Base-by-base conservation (phyloP, 345 rosid species). In the Limnanthes douglasii region DNA sequence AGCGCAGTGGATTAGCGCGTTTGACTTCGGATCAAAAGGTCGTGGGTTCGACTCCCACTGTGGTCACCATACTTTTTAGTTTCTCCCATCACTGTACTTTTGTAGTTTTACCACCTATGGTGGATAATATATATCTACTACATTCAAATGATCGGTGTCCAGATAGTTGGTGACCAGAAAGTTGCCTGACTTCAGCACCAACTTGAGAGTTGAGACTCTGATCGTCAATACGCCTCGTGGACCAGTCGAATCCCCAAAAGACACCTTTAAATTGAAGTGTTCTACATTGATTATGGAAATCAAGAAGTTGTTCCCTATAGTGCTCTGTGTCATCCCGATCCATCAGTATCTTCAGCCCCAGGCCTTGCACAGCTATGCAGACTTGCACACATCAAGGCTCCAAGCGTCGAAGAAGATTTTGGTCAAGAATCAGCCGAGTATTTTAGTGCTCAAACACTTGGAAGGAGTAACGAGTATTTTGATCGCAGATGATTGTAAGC, bases 1-100 rank as follows among this genome's bases (percentile, higher is more conserved):
- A 76, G 96, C 85, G 85, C 80, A 79, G 85, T 73, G 80, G 82
- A 79, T 79, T 76, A 73, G 90, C 80, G 90, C 86, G 83, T 85
- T 68, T 78, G 79, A 78, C 88, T 81, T 81, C 84, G 88, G 84
- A 73, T 81, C 83, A 76, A 51, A 44, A 57, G 63, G 79, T 78
- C 85, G 90, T 69, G 79, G 78, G 77, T 66, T 78, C 82, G 90
- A 72, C 79, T 62, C 82, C 79, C 90, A 69, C 85, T 82, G 85
- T 78, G 82, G 85, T 74, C 79, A n/a, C n/a, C n/a, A n/a, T n/a
- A n/a, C n/a, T n/a, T n/a, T n/a, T n/a, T n/a, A n/a, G n/a, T n/a
- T n/a, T n/a, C n/a, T n/a, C n/a, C n/a, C n/a, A n/a, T n/a, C n/a
- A n/a, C n/a, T n/a, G n/a, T n/a, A n/a, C n/a, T n/a, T n/a, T n/a